A percentile compares a stretch with the other conserved stretches of the same genome.
Evolutionary conservation across 495 filamentous ascomycete species (phyloP).

Genomic region (Tuber aestivum): DNA sequence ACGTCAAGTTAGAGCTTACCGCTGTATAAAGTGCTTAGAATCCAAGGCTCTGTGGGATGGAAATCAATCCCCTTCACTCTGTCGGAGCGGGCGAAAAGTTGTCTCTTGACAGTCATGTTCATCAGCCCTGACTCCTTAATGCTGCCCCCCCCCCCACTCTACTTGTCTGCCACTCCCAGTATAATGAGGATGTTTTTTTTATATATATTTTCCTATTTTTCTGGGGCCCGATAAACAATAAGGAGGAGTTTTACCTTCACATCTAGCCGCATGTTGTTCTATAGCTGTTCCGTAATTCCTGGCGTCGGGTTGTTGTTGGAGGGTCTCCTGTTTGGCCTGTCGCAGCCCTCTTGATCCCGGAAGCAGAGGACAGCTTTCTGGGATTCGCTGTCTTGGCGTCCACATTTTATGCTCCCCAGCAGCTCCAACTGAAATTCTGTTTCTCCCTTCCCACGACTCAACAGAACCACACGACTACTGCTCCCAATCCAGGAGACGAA

Average conservation of each 20-base stretch:
- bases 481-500: slow-evolving; percentile 5
- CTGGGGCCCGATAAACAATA: slow-evolving; percentile 12
- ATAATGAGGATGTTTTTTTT: slow-evolving; percentile 24
- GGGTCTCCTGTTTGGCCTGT: slow-evolving; percentile 22
- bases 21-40: slow-evolving; percentile 92
- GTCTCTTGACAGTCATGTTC: slow-evolving; percentile 52
- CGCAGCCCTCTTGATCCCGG: slow-evolving; percentile 11
- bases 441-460: not conserved
- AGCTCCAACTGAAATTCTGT: not conserved
- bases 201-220: slow-evolving; percentile 26
- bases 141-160: slow-evolving; percentile 4
- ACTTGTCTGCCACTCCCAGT: slow-evolving; percentile 27
- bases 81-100: slow-evolving; percentile 77
- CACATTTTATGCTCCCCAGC: not conserved
- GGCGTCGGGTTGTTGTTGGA: slow-evolving; percentile 14
- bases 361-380: slow-evolving; percentile 34
- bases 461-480: not conserved
- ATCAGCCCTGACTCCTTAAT: slow-evolving; percentile 39
- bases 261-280: slow-evolving; percentile 73
- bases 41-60: slow-evolving; percentile 94
- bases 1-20: slow-evolving; percentile 52
- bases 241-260: slow-evolving; percentile 64
- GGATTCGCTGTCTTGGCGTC: not conserved
- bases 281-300: slow-evolving; percentile 24
- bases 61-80: slow-evolving; percentile 97